Percentiles rank a stretch among this genome's conserved stretches.
phyloP scores from a whole-genome alignment of 257 asterid genomes.

The Solanum etuberosum region DNA sequence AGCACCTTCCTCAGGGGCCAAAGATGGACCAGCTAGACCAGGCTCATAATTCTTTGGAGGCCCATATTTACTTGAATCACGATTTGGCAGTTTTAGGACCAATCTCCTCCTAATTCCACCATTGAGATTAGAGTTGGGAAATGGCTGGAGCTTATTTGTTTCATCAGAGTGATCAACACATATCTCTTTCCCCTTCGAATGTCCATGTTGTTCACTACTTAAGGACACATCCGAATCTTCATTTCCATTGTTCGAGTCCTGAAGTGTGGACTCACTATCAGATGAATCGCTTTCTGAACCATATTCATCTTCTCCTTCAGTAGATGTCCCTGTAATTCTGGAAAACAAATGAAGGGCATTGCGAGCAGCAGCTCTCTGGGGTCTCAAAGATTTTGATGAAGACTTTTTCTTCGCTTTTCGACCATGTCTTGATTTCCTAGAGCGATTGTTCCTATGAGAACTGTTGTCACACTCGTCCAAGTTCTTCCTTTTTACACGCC shows the following conservation, averaged over 20 bases:
- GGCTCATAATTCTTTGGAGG: conserved; percentile 16
- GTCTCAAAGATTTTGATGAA: conserved; percentile 59
- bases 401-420: conserved; percentile 43
- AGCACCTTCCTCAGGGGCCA: conserved; percentile 20
- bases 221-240: conserved; percentile 69
- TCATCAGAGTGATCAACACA: conserved; percentile 34
- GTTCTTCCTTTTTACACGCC: conserved; percentile 87
- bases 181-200: conserved; percentile 68
- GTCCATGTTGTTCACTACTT: conserved; percentile 35
- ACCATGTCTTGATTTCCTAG: conserved; percentile 50
- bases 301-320: conserved; percentile 53
- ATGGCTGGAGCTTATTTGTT: conserved; percentile 22
- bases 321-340: conserved; percentile 70
- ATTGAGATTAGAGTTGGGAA: conserved; percentile 36
- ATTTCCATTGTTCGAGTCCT: conserved; percentile 53
- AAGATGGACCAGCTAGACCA: conserved; percentile 45
- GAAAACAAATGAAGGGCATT: conserved; percentile 93
- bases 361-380: conserved; percentile 95
- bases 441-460: conserved; percentile 25
- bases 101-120: conserved; percentile 53
- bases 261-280: conserved; percentile 60
- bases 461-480: conserved; percentile 51
- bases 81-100: conserved; percentile 74
- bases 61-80: conserved; percentile 39
- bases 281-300: conserved; percentile 49